Evolutionary conservation across 495 filamentous ascomycete genomes (phyloP).

Genomic region (Penicillium ucsense): DNA sequence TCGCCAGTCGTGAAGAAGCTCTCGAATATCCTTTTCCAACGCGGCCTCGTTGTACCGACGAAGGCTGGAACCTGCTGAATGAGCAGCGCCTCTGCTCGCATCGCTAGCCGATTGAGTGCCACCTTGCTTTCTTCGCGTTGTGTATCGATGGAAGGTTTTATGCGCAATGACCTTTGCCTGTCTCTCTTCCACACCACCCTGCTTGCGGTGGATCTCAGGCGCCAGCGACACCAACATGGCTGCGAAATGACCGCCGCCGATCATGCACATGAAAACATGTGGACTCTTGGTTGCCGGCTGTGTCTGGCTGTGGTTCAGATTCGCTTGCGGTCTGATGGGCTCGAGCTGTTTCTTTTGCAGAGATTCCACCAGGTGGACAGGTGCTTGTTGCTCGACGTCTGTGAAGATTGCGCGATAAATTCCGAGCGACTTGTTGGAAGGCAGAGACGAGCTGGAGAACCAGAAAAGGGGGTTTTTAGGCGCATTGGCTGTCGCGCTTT

Average conservation of each 20-base stretch:
- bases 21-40: conserved; percentile 71
- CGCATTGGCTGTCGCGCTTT: conserved; percentile 40
- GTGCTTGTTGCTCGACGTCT: conserved; percentile 55
- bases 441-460: conserved; percentile 68
- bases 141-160: conserved; percentile 97
- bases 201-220: conserved; percentile 63
- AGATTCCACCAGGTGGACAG: conserved; percentile 47
- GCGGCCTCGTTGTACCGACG: conserved; percentile 91
- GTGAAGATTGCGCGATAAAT: conserved; percentile 81
- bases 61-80: conserved; percentile 84
- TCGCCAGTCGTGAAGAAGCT: conserved; percentile 72
- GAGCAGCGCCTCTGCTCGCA: conserved; percentile 77
- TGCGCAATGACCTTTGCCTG: conserved; percentile 83
- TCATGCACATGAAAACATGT: conserved; percentile 95
- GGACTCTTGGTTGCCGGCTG: conserved; percentile 50
- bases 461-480: conserved; percentile 75
- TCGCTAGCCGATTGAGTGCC: conserved; percentile 91
- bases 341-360: conserved; percentile 67
- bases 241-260: conserved; percentile 94
- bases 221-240: conserved; percentile 88
- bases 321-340: conserved; percentile 43
- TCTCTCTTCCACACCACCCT: conserved; percentile 60
- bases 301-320: conserved; percentile 36
- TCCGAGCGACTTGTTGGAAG: conserved; percentile 69
- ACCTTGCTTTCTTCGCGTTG: conserved; percentile 90